Evolutionary conservation across 129 eudicot species (phyloP).

Genomic region (Apium graveolens): DNA sequence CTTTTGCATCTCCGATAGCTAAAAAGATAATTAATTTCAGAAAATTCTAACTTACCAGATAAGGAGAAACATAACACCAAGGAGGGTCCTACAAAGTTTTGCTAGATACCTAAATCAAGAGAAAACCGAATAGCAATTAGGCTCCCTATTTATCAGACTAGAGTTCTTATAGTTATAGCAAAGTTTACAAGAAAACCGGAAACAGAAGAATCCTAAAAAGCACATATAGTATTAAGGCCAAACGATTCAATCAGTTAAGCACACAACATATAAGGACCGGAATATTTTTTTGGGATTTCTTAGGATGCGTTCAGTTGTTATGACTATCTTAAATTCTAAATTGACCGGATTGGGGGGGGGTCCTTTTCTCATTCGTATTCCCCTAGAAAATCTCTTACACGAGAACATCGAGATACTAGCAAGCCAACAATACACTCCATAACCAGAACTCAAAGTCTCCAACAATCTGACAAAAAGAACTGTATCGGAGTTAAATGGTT

Average conservation of each 20-base stretch:
- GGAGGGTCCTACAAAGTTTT: constrained; percentile 41
- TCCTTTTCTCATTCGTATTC: not conserved
- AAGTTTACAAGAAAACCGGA: constrained; percentile 9
- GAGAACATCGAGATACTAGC: not conserved
- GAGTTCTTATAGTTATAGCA: not conserved
- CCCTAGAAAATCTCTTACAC: not conserved
- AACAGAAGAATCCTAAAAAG: not conserved
- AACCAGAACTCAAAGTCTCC: not conserved
- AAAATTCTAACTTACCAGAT: constrained; percentile 42
- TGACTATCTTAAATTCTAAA: not conserved
- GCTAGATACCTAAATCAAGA: constrained; percentile 87
- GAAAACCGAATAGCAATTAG: constrained; percentile 37
- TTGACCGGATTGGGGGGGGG: not conserved
- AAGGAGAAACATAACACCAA: constrained; percentile 46
- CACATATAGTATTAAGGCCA: not conserved
- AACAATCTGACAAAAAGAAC: not conserved
- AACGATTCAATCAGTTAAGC: not conserved
- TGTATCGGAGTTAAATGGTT: not conserved
- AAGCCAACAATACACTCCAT: not conserved
- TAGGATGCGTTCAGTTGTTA: not conserved
- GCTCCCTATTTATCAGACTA: constrained; percentile 23
- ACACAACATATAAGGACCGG: not conserved
- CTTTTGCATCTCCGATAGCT: not conserved
- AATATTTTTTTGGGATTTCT: not conserved
- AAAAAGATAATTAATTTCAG: not conserved